Base-by-base conservation (phyloP, 352 stramenopile species). In the Pythium chondricola region DNA sequence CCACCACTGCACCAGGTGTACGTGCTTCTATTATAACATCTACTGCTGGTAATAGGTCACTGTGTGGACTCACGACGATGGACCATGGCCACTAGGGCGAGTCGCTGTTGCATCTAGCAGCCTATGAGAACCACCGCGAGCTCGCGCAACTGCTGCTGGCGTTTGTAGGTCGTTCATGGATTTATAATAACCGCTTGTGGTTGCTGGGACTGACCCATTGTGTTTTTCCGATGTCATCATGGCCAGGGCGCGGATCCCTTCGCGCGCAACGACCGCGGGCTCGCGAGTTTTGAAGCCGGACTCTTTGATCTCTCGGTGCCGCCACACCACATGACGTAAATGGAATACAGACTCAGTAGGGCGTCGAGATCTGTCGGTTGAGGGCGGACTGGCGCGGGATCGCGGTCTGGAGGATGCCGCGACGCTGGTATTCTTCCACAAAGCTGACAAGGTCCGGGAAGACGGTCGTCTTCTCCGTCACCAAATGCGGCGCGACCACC, bases 371-470 rank as follows among this genome's bases (percentile, higher is more conserved):
- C 59, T 77, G 60, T 21, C 75, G 67, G 38, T 87, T 87, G 24
- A 87, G 44, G 21, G 75, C 53, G 2, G 36, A 63, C 14, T 72
- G 55, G 6, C 73, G 59, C 21, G 73, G 54, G 13, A 89, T 65
- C 18, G 78, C 66, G 20, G 68, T 55, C 22, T 62, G 66, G 9
- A 89, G 43, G 26, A 88, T 63, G 22, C 75, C 73, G 35, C 83
- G 82, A 48, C 77, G 73, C 49, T 89, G 78, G 37, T 85, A 89
- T 24, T 78, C 61, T 39, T 85, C 78, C 14, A 89, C 73, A 32
- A 89, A 87, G 50, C 75, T 89, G 49, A 84, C 69, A 56, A 89
- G 68, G 31, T 89, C 75, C 2, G 75, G 68, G 50, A 72, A 89
- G 7, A 86, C 37, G 10, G 63, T 45, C 1, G 78, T 86, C 17